These are phyloP conservation scores for Cryptomeria japonica DNA, from an alignment of 75 land plant species.

Conservation along the genomic window DNA sequence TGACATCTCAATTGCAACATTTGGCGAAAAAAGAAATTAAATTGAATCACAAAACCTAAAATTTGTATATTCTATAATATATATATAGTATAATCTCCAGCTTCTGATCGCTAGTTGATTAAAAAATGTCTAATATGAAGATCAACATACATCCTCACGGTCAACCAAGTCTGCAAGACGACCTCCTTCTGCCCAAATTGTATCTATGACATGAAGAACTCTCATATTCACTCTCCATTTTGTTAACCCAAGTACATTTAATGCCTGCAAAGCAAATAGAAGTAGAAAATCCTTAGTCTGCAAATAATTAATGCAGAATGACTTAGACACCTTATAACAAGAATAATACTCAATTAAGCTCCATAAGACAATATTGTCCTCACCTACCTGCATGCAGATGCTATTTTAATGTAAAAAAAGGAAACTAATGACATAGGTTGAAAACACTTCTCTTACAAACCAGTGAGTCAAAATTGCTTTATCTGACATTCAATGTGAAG, in stretches of 20 bases:
- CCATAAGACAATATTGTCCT: background rate
- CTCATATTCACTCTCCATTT: constrained; percentile 80
- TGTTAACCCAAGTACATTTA: constrained; percentile 79
- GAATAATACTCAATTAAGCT: background rate
- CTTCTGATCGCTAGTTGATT: background rate
- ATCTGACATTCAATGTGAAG: background rate
- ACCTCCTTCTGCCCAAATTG: constrained; percentile 74
- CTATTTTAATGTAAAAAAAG: background rate
- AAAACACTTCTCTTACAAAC: background rate
- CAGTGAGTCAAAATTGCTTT: background rate
- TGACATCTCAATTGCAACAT: background rate
- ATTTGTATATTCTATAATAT: background rate
- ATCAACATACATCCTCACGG: constrained; percentile 63
- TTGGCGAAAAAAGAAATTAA: background rate
- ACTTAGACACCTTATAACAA: background rate
- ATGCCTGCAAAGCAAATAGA: constrained; percentile 48
- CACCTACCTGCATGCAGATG: background rate
- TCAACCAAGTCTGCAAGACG: constrained; percentile 75
- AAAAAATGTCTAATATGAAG: background rate
- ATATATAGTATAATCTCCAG: too few relatives aligned
- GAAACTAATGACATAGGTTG: background rate
- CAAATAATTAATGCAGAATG: background rate
- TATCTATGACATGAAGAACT: constrained; percentile 69
- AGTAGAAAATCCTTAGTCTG: background rate
- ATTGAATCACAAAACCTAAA: background rate